Conservation (phyloP, 768 basidiomycete genomes). For the Clavaria fumosa region DNA sequence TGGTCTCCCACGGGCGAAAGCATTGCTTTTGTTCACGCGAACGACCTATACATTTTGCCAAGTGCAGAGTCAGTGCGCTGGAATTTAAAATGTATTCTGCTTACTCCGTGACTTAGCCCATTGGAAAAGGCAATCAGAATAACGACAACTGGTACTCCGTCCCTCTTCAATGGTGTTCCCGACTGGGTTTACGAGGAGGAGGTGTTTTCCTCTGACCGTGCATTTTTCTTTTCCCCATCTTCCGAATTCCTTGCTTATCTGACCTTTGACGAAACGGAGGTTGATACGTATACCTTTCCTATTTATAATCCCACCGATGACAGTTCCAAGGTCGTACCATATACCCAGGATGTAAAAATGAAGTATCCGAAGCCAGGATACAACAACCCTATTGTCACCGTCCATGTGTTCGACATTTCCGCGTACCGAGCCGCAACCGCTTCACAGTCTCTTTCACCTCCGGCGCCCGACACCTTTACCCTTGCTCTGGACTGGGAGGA, state of each 20-base stretch:
- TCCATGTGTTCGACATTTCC: constrained; percentile 69
- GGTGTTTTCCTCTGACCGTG: constrained; percentile 53
- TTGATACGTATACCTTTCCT: constrained; percentile 77
- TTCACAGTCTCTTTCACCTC: constrained; percentile 18
- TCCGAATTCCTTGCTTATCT: constrained; percentile 69
- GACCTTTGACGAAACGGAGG: constrained; percentile 73
- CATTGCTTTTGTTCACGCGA: constrained; percentile 73
- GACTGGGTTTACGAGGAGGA: constrained; percentile 99
- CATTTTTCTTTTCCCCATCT: constrained; percentile 88
- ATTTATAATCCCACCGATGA: constrained; percentile 80
- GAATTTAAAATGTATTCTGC: no score
- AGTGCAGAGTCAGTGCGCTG: neutral
- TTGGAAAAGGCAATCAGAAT: constrained; percentile 47
- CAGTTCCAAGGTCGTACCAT: constrained; percentile 57
- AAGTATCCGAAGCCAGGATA: constrained; percentile 85
- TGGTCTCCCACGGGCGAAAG: constrained; percentile 81
- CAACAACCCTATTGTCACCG: constrained; percentile 71
- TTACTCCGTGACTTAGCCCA: constrained; percentile 17
- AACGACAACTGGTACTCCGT: constrained; percentile 66
- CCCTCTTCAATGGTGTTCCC: constrained; percentile 86
- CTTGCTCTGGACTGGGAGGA: constrained; percentile 53
- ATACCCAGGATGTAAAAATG: constrained; percentile 56
- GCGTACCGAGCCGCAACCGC: constrained; percentile 28
- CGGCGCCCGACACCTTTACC: constrained; percentile 30
- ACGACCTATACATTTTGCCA: constrained; percentile 66